Conservation (phyloP, 2,329 filamentous ascomycete genomes). For the Fusarium keratoplasticum region DNA sequence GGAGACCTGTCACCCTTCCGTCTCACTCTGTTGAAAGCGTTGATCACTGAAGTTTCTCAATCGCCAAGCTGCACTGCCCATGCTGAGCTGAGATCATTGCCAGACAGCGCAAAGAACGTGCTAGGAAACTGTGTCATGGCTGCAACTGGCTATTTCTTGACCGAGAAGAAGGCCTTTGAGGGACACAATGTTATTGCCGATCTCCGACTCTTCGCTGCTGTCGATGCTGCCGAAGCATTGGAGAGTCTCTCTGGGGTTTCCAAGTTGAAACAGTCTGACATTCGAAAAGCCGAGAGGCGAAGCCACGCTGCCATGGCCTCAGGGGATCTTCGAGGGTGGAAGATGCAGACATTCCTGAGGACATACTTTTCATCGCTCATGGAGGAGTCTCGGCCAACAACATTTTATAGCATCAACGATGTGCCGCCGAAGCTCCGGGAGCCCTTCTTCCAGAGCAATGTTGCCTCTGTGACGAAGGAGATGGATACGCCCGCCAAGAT, state of each 20-base stretch:
- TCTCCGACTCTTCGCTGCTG: conserved; percentile 48
- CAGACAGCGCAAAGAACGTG: conserved; percentile 40
- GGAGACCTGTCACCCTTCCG: conserved; percentile 46
- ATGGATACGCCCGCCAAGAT: conserved; percentile 50
- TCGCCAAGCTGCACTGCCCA: conserved; percentile 45
- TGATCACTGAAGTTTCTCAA: conserved; percentile 45
- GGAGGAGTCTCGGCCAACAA: conserved; percentile 48
- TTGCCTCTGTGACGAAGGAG: conserved; percentile 47
- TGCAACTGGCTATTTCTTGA: conserved; percentile 44
- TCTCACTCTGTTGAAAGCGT: conserved; percentile 51
- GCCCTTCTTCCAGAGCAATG: conserved; percentile 48
- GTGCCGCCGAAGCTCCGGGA: conserved; percentile 47
- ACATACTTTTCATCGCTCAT: conserved; percentile 50
- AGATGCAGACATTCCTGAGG: conserved; percentile 57
- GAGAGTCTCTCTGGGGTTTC: conserved; percentile 35
- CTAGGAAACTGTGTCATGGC: conserved; percentile 44
- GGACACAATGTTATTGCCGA: conserved; percentile 36
- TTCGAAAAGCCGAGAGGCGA: conserved; percentile 51
- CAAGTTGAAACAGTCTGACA: conserved; percentile 46
- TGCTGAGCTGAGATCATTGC: conserved; percentile 38
- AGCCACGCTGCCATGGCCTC: conserved; percentile 48
- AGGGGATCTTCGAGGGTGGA: conserved; percentile 58
- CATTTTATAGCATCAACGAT: conserved; percentile 46
- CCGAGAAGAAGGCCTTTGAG: conserved; percentile 47
- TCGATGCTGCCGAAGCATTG: conserved; percentile 46